Conservation (phyloP, 371 early-diverging fungal species). For the Parasitella parasitica region DNA sequence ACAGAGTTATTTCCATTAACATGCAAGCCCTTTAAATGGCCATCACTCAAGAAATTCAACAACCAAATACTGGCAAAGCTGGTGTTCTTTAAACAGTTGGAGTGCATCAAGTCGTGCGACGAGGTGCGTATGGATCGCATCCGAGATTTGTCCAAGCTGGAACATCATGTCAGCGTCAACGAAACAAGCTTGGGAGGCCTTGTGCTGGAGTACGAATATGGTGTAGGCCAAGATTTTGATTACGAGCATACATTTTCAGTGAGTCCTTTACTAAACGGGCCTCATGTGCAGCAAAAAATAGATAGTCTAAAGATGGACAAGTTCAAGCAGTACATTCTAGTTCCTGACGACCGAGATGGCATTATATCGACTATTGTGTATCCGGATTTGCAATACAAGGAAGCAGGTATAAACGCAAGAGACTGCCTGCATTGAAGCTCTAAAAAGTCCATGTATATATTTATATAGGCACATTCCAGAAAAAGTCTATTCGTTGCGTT, state of each 20-base stretch:
- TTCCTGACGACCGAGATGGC: constrained; percentile 29
- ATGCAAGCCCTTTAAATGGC: constrained; percentile 28
- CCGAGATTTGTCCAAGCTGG: constrained; percentile 20
- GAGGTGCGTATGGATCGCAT: constrained; percentile 24
- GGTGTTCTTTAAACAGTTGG: constrained; percentile 38
- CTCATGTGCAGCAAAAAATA: background rate
- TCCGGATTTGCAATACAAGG: constrained; percentile 28
- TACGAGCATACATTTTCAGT: background rate
- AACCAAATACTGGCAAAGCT: constrained; percentile 29
- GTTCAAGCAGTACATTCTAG: constrained; percentile 34
- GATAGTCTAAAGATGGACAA: constrained; percentile 4
- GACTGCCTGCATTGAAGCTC: no score
- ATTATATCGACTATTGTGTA: constrained; percentile 29
- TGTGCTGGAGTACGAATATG: constrained; percentile 10
- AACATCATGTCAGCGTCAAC: background rate
- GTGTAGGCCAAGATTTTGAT: background rate
- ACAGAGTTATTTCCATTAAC: constrained; percentile 22
- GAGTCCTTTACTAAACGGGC: background rate
- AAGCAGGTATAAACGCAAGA: background rate
- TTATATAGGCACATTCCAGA: background rate
- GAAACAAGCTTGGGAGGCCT: constrained; percentile 11
- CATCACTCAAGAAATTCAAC: constrained; percentile 7
- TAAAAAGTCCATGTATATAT: no score
- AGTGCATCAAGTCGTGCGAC: constrained; percentile 30
- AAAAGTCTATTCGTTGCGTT: constrained; percentile 13